A percentile compares a stretch with the other conserved stretches of the same genome.
phyloP scores from a whole-genome alignment of 139 green algal species.

The Axilococcus clingmanii region DNA sequence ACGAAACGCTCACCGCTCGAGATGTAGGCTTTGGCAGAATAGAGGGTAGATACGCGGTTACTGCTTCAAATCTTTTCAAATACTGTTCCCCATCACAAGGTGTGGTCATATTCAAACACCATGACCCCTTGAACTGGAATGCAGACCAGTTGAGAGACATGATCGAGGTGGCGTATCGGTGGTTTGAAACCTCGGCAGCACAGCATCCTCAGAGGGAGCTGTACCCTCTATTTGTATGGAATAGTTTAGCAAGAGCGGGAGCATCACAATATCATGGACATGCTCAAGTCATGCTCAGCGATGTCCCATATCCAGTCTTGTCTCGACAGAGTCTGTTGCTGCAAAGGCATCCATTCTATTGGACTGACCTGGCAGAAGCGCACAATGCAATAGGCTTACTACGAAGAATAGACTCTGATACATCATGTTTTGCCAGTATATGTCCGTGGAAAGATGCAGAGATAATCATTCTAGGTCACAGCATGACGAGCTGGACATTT shows the following conservation, averaged over 20 bases:
- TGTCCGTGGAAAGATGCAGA: constrained; percentile 64
- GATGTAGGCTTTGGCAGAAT: constrained; percentile 47
- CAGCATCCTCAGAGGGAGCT: background rate
- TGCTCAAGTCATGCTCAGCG: constrained; percentile 42
- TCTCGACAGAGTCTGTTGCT: background rate
- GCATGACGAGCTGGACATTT: constrained; percentile 39
- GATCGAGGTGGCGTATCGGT: constrained; percentile 34
- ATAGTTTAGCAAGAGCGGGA: constrained; percentile 41
- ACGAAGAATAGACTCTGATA: constrained; percentile 3
- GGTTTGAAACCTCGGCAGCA: constrained; percentile 31
- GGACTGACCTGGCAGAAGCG: constrained; percentile 20
- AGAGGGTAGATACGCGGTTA: constrained; percentile 48
- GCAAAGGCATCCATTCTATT: constrained; percentile 20
- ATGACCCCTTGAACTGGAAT: constrained; percentile 64
- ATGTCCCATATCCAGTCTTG: constrained; percentile 12
- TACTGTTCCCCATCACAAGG: constrained; percentile 63
- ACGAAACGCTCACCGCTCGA: constrained; percentile 44
- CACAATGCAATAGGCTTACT: constrained; percentile 11
- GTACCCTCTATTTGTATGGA: constrained; percentile 62
- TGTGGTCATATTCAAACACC: constrained; percentile 70
- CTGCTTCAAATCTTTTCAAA: constrained; percentile 80
- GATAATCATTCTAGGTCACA: constrained; percentile 31
- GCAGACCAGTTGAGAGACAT: constrained; percentile 43
- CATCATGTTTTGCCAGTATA: constrained; percentile 6
- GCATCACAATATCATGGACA: constrained; percentile 55